Conservation (phyloP, 2,329 filamentous ascomycete genomes). For the Ophiostoma populinum region DNA sequence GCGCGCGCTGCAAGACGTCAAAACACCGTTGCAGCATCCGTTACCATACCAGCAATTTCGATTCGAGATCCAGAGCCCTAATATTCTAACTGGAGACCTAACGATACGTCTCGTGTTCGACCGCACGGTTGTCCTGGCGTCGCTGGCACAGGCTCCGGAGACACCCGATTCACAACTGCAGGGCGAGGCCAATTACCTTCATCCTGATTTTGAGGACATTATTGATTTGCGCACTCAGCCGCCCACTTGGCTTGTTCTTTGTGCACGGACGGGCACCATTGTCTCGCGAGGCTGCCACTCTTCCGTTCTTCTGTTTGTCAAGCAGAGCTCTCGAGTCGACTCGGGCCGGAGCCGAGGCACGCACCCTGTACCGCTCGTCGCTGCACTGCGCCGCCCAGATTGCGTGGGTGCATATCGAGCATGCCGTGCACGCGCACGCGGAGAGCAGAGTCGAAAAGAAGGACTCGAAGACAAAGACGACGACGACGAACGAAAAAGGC, state of each 20-base stretch:
- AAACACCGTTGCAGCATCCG: no score
- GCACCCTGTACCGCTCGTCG: no score
- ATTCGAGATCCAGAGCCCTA: no score
- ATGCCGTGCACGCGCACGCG: constrained; percentile 44
- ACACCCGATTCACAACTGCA: constrained; percentile 63
- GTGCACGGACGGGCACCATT: no score
- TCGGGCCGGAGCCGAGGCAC: no score
- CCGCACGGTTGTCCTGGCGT: constrained; percentile 60
- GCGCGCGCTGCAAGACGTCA: no score
- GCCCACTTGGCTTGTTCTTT: no score
- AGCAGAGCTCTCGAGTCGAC: no score
- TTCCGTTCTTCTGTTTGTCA: no score
- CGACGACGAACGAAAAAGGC: background rate
- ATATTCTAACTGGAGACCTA: no score
- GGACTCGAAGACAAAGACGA: constrained; percentile 13
- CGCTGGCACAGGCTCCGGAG: constrained; percentile 48
- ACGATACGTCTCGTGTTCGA: constrained; percentile 73
- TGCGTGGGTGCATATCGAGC: constrained; percentile 84
- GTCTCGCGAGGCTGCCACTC: no score
- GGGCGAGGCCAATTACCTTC: constrained; percentile 41
- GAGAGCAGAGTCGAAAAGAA: constrained; percentile 5
- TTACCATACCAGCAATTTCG: no score
- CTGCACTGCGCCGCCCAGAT: constrained; percentile 60
- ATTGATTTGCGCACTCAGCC: constrained; percentile 66
- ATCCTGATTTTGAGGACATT: constrained; percentile 66